Conservation (phyloP, 1,284 basidiomycete species). For the Phellopilus nigrolimitatus region DNA sequence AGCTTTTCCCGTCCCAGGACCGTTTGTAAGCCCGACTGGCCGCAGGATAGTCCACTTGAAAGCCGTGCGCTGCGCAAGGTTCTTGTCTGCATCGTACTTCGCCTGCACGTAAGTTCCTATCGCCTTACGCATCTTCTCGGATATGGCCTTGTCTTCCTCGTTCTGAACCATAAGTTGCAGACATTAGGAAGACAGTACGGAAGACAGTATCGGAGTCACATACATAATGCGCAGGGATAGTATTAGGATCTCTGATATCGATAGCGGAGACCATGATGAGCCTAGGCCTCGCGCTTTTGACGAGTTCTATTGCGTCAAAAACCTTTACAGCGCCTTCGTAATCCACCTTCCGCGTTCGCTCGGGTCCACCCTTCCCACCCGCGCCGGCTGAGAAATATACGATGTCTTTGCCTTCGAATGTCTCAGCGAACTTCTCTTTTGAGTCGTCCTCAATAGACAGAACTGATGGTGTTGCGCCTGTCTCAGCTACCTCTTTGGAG, state of each 20-base stretch:
- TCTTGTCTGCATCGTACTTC: conserved; percentile 70
- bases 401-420: conserved; percentile 46
- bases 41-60: conserved; percentile 73
- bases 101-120: conserved; percentile 52
- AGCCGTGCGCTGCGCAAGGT: conserved; percentile 49
- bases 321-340: conserved; percentile 69
- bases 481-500: conserved; percentile 41
- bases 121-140: conserved; percentile 39
- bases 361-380: conserved; percentile 60
- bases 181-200: too few relatives aligned
- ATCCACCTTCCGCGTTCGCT: conserved; percentile 65
- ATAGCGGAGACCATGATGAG: conserved; percentile 62
- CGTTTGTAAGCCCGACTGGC: conserved; percentile 54
- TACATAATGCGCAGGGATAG: conserved; percentile 55
- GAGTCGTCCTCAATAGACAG: conserved; percentile 58
- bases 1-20: conserved; percentile 49
- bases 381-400: conserved; percentile 70
- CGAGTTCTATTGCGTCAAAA: conserved; percentile 63
- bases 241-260: conserved; percentile 54
- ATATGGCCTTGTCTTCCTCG: conserved; percentile 42
- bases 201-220: neutral
- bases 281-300: conserved; percentile 43
- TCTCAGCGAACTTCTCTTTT: conserved; percentile 41
- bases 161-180: conserved; percentile 35
- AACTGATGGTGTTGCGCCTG: conserved; percentile 46